Evolutionary conservation across 139 green algal species (phyloP).

Genomic region (Mychonastes homosphaera): DNA sequence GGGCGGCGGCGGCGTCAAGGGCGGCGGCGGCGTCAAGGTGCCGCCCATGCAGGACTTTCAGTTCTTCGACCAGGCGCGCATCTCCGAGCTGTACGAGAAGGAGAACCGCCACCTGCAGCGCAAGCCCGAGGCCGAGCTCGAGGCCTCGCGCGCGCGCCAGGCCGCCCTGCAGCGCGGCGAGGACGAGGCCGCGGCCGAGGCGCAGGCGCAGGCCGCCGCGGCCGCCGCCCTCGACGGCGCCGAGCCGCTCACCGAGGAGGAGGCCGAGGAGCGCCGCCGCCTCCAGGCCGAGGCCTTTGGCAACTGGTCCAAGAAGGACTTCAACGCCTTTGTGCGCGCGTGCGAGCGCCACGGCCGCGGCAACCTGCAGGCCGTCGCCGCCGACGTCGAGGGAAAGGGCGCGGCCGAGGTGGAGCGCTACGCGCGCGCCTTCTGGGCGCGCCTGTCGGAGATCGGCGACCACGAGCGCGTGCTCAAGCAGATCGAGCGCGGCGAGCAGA

Average conservation of each 20-base stretch:
- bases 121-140: slow-evolving; percentile 46
- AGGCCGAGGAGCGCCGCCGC: slow-evolving; percentile 51
- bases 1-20: slow-evolving; percentile 31
- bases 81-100: slow-evolving; percentile 86
- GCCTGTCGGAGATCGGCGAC: slow-evolving; percentile 68
- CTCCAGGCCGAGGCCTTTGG: slow-evolving; percentile 74
- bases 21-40: slow-evolving; percentile 84
- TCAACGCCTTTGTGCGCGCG: slow-evolving; percentile 82
- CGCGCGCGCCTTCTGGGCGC: slow-evolving; percentile 69
- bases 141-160: slow-evolving; percentile 26
- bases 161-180: slow-evolving; percentile 46
- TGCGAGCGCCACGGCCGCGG: slow-evolving; percentile 84
- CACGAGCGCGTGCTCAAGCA: slow-evolving; percentile 85
- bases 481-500: slow-evolving; percentile 88
- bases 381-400: slow-evolving; percentile 88
- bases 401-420: slow-evolving; percentile 70
- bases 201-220: slow-evolving; percentile 38
- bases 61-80: slow-evolving; percentile 78
- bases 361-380: slow-evolving; percentile 60
- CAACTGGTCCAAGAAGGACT: slow-evolving; percentile 83
- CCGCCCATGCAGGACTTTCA: slow-evolving; percentile 91
- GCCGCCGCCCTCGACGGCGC: slow-evolving; percentile 52
- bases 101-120: slow-evolving; percentile 61
- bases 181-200: slow-evolving; percentile 43
- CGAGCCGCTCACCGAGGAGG: slow-evolving; percentile 77